A percentile compares a stretch with the other conserved stretches of the same genome.
These are phyloP conservation scores for Euphorbia schlechtendalii DNA, from an alignment of 441 rosid species.

Conservation along the genomic window DNA sequence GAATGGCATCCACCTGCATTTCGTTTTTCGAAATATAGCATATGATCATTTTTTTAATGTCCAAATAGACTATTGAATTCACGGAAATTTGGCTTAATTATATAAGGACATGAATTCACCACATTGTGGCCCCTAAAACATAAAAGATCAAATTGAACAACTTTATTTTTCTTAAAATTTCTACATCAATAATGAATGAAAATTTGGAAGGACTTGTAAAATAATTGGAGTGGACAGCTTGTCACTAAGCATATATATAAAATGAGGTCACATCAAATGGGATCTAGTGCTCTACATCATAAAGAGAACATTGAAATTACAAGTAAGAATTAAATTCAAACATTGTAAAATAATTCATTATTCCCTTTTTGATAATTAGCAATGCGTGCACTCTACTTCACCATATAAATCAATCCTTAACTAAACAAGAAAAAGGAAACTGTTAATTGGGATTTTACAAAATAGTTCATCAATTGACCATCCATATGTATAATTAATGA, in stretches of 20 bases:
- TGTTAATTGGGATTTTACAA: too few relatives aligned
- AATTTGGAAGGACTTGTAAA: constrained; percentile 1
- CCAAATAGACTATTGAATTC: not conserved
- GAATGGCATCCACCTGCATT: constrained; percentile 69
- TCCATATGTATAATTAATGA: not conserved
- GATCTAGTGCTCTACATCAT: not conserved
- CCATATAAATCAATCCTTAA: not conserved
- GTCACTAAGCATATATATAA: constrained; percentile 9
- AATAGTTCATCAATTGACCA: too few relatives aligned
- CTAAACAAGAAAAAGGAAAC: too few relatives aligned
- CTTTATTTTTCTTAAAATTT: not conserved
- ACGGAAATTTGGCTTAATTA: not conserved
- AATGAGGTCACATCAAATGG: constrained; percentile 15
- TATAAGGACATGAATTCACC: not conserved
- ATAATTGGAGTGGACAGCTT: constrained; percentile 23
- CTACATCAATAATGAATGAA: constrained; percentile 5
- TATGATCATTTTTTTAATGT: not conserved
- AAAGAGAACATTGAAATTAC: not conserved
- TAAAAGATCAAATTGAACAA: not conserved
- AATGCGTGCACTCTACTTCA: not conserved
- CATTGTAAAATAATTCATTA: not conserved
- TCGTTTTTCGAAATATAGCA: too few relatives aligned
- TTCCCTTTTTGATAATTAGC: not conserved
- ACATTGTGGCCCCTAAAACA: constrained; percentile 12
- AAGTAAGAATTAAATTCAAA: not conserved